These are phyloP conservation scores for Pholiota conissans DNA, from an alignment of 768 basidiomycete genomes.

Conservation along the genomic window DNA sequence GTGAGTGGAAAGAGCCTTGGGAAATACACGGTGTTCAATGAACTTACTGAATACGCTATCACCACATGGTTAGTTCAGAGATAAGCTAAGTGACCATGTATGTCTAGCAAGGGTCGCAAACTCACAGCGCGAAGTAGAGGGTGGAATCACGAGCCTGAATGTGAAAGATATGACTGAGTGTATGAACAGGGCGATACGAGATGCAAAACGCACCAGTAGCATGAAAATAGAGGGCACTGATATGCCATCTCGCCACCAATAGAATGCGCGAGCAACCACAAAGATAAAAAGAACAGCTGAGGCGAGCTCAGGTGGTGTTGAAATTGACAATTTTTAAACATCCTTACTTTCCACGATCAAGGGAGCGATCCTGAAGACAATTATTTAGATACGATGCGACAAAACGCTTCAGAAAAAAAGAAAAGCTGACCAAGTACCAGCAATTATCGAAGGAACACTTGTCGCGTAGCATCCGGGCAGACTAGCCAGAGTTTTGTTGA, in stretches of 20 bases:
- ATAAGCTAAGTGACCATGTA: background rate
- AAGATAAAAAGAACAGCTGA: conserved; percentile 24
- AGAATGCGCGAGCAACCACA: conserved; percentile 23
- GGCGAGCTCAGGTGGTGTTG: background rate
- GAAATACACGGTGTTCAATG: background rate
- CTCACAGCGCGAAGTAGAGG: conserved; percentile 26
- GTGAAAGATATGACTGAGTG: background rate
- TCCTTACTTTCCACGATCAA: conserved; percentile 28
- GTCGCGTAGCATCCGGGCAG: conserved; percentile 31
- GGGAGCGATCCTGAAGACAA: conserved; percentile 20
- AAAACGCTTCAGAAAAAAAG: background rate
- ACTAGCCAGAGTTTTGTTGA: conserved; percentile 17
- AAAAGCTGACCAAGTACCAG: conserved; percentile 28
- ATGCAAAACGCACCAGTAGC: conserved; percentile 22
- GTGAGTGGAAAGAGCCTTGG: background rate
- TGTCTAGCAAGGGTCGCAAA: background rate
- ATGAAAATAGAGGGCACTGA: conserved; percentile 22
- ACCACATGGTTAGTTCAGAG: background rate
- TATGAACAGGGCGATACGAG: background rate
- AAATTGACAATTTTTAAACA: background rate
- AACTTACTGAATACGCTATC: conserved; percentile 15
- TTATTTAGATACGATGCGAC: background rate
- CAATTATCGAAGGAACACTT: conserved; percentile 26
- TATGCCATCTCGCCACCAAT: conserved; percentile 26
- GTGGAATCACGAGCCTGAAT: conserved; percentile 26